Base-by-base conservation (phyloP, 768 basidiomycete genomes). In the Psilocybe cyanescens region DNA sequence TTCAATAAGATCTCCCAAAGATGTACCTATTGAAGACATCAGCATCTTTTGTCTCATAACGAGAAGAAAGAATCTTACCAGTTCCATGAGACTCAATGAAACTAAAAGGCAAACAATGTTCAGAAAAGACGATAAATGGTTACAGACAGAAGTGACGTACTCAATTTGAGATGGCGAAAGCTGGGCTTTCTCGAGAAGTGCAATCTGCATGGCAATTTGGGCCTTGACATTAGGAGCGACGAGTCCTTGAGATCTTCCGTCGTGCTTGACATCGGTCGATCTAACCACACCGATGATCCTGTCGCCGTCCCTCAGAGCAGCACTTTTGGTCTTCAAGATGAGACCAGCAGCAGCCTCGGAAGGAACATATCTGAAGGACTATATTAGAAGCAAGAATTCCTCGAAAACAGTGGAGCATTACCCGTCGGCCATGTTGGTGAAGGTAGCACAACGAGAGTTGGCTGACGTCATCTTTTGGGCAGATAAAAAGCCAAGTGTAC, bases 31-130 rank as follows among this genome's bases (percentile, higher is more conserved):
- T 37, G 2, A 37, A 57, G 35, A 9, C 9, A 8, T 3, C 44
- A 50, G 3, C 16, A 44, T 6, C 17, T 19, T 5, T 24, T 24
- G 12, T n/a, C 33, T 16, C 19, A 37, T 16, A 17, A 52, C 7
- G 29, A 29, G 8, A 46, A 19, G 11, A 53, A 33, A 57, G 33
- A 52, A 46, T 41, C 57, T 14, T 60, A 72, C 75, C 76, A 8
- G 76, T 77, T 47, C 76, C 76, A 59, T 77, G 76, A 9, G 74
- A 65, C 61, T 77, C 76, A 29, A 77, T 66, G 54, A 76, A 76
- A 55, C 76, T 77, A 59, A 28, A 41, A n/a, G 1, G 47, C 49
- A 29, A 57, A 35, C 17, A 60, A 31, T 50, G 9, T 48, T 17
- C n/a, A 35, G 4, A 57, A 17, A 14, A 45, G 45, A 3, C 24